Percentiles rank a stretch among this genome's conserved stretches.
These are phyloP conservation scores for Elasticomyces elasticus DNA, from an alignment of 495 filamentous ascomycete species.

Conservation along the genomic window DNA sequence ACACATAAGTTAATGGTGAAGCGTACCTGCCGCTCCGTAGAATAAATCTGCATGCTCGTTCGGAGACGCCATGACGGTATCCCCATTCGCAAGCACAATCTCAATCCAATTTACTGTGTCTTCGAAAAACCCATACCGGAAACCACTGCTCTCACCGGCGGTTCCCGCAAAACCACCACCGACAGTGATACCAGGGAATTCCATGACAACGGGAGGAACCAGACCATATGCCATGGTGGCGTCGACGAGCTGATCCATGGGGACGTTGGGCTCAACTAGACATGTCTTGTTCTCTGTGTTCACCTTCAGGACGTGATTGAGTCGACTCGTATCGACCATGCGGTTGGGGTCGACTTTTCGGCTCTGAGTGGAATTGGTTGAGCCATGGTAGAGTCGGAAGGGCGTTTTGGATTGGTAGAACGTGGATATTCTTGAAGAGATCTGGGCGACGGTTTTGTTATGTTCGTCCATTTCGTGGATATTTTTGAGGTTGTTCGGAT, in stretches of 20 bases:
- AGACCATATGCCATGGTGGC: conserved; percentile 43
- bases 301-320: conserved; percentile 32
- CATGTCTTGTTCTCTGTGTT: conserved; percentile 30
- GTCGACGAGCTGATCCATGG: conserved; percentile 53
- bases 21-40: conserved; percentile 39
- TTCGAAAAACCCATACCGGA: conserved; percentile 52
- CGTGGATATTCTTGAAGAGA: background rate
- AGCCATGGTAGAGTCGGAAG: conserved; percentile 26
- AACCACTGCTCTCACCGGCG: conserved; percentile 49
- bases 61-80: conserved; percentile 35
- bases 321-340: conserved; percentile 45
- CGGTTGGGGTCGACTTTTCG: conserved; percentile 32
- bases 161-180: conserved; percentile 55
- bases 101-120: conserved; percentile 45
- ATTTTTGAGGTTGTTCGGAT: background rate
- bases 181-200: conserved; percentile 54
- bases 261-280: conserved; percentile 55
- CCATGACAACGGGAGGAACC: conserved; percentile 49
- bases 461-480: background rate
- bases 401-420: conserved; percentile 2
- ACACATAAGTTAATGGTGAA: background rate
- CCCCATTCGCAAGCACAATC: conserved; percentile 49
- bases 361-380: conserved; percentile 23
- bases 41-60: conserved; percentile 43
- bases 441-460: background rate